Evolutionary conservation across 1,284 basidiomycete species (phyloP).

Genomic region (Kalmanozyma brasiliensis): DNA sequence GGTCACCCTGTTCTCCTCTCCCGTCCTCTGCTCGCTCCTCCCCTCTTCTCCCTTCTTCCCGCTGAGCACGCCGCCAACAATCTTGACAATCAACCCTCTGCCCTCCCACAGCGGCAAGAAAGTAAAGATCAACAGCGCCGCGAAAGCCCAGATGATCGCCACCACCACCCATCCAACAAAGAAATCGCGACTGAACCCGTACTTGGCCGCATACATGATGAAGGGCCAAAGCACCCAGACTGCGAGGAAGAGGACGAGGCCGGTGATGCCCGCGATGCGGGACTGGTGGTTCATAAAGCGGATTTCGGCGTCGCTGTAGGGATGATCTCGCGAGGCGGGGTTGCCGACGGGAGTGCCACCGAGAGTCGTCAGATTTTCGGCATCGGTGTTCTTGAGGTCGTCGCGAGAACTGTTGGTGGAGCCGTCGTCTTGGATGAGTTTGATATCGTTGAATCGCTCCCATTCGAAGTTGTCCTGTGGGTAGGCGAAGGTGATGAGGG

Average conservation of each 20-base stretch:
- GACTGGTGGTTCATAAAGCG: constrained; percentile 30
- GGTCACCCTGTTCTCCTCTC: constrained; percentile 2
- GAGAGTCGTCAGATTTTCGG: constrained; percentile 5
- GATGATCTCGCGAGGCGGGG: background rate
- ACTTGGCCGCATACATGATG: constrained; percentile 61
- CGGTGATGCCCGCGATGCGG: constrained; percentile 23
- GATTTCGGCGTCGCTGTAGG: constrained; percentile 23
- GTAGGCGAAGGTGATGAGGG: constrained; percentile 26
- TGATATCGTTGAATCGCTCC: constrained; percentile 49
- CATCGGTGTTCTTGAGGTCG: background rate
- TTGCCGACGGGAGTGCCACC: background rate
- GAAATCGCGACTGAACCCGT: constrained; percentile 57
- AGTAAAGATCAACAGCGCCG: constrained; percentile 39
- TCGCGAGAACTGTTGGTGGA: background rate
- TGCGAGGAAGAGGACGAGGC: constrained; percentile 45
- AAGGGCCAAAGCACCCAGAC: constrained; percentile 66
- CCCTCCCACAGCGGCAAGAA: constrained; percentile 45
- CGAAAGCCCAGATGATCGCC: constrained; percentile 59
- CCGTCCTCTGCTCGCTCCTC: constrained; percentile 2
- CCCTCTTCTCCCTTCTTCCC: background rate
- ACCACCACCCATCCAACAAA: constrained; percentile 64
- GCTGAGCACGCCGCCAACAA: constrained; percentile 9
- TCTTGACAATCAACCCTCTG: constrained; percentile 11
- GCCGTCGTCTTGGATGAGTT: constrained; percentile 36
- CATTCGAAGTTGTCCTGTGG: constrained; percentile 49